Evolutionary conservation across 129 eudicot genomes (phyloP), one percentile per base, ranked within the genome.

Genomic region (Scalesia atractyloides): DNA sequence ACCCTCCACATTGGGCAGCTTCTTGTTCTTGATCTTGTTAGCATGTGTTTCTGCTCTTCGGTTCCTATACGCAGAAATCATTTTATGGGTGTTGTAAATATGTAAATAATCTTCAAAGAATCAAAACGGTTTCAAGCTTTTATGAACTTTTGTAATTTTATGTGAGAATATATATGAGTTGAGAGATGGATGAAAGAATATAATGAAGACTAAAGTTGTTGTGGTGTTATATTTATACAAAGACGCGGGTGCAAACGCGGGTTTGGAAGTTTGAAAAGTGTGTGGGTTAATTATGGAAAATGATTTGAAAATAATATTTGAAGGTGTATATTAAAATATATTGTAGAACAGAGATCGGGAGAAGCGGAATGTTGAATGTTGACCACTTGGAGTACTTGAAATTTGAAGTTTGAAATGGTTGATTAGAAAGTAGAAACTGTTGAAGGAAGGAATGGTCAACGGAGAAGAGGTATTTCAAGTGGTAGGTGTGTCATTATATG

Each of bases 31-130:
- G 77, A 71, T 71, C 20, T 80, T 77, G 60, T 56, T 72, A 12
- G 72, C 83, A 10, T 47, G 64, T 36, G 81, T 54, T 50, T 80
- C 69, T 15, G 92, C 84, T 73, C 73, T 82, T 17, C 67, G 69
- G 69, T 10, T 84, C 18, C 89, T 76, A 76, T 84, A 87, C 7
- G 89, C 82, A 11, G 79, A 79, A 64, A 84, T 73, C 89, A 84
- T 86, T 50, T 44, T 69, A 41, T 9, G 22, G 17, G 37, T 18
- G 4, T 64, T 49, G 9, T 30, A 30, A n/a, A 24, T 24, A 2
- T 24, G 26, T 51, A 19, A 5, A 15, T 15, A 9, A 36, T 66
- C 1, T 15, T 53, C n/a, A 2, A 78, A 75, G 36, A 50, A 26
- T 67, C 14, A 64, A 79, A 77, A 60, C 30, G 30, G 41, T 3